Evolutionary conservation across 2,329 filamentous ascomycete genomes (phyloP).

Genomic region (Didymellaceae sp.): DNA sequence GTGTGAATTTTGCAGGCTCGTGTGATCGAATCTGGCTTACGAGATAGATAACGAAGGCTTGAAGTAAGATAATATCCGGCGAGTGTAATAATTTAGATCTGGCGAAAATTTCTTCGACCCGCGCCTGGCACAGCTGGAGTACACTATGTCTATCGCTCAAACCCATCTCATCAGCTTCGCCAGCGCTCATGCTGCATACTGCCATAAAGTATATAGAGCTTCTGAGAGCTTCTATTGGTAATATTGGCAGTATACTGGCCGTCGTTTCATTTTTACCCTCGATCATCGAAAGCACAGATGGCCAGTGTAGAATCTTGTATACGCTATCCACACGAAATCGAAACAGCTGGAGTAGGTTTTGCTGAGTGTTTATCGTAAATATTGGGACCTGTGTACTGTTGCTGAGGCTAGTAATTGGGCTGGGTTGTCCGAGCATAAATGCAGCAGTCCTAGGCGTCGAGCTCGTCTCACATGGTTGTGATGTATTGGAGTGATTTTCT

Average conservation of each 20-base stretch:
- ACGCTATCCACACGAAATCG: constrained; percentile 16
- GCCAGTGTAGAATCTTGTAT: constrained; percentile 22
- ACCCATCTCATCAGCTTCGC: background rate
- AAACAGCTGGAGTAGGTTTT: constrained; percentile 4
- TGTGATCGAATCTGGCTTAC: too few species aligned
- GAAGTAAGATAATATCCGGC: constrained; percentile 6
- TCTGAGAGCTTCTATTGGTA: too few species aligned
- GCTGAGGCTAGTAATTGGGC: background rate
- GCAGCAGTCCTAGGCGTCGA: too few species aligned
- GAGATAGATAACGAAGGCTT: background rate
- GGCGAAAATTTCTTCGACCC: background rate
- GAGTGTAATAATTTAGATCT: constrained; percentile 5
- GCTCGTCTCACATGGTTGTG: too few species aligned
- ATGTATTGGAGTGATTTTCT: too few species aligned
- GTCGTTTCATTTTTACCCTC: background rate
- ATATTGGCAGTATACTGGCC: background rate
- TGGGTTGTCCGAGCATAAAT: background rate
- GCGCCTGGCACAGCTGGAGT: background rate
- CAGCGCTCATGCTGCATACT: constrained; percentile 9
- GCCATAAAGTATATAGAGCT: constrained; percentile 13
- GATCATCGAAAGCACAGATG: background rate
- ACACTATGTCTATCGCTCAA: background rate
- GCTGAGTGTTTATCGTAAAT: too few species aligned
- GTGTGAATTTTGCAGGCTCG: too few species aligned
- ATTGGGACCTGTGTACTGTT: background rate